Conservation (phyloP, 305 asterid genomes). For the Fraxinus nigra region DNA sequence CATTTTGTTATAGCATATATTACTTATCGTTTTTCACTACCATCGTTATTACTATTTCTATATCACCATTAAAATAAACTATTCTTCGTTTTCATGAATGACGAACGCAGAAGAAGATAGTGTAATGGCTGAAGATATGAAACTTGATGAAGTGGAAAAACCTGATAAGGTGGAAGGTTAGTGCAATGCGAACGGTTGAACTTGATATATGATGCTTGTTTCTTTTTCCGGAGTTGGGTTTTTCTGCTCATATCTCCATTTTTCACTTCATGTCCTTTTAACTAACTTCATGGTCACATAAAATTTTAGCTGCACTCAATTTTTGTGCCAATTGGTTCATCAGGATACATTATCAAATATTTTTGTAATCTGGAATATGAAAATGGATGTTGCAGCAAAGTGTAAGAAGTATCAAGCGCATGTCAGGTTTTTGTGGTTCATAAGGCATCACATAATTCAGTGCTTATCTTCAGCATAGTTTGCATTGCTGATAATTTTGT, state of each 20-base stretch:
- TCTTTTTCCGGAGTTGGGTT: neutral
- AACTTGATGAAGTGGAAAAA: slow-evolving; percentile 32
- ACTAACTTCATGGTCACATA: neutral
- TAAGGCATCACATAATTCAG: neutral
- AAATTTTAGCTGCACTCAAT: neutral
- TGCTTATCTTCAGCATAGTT: neutral
- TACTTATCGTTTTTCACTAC: neutral
- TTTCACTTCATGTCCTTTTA: neutral
- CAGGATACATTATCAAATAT: neutral
- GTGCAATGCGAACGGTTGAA: neutral
- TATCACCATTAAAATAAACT: neutral
- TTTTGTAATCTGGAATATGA: neutral
- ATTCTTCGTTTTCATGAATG: neutral
- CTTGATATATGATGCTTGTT: neutral
- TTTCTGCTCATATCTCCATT: neutral
- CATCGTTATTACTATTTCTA: neutral
- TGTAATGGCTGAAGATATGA: slow-evolving; percentile 33
- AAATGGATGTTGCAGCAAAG: neutral
- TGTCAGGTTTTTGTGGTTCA: neutral
- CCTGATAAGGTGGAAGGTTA: slow-evolving; percentile 43
- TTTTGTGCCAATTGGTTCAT: neutral
- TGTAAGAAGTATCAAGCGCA: neutral
- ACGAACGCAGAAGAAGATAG: slow-evolving; percentile 25
- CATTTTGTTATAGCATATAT: no score
- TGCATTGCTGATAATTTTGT: neutral